These are phyloP conservation scores for Mycena olivaceomarginata DNA, from an alignment of 768 basidiomycete species.

Conservation along the genomic window DNA sequence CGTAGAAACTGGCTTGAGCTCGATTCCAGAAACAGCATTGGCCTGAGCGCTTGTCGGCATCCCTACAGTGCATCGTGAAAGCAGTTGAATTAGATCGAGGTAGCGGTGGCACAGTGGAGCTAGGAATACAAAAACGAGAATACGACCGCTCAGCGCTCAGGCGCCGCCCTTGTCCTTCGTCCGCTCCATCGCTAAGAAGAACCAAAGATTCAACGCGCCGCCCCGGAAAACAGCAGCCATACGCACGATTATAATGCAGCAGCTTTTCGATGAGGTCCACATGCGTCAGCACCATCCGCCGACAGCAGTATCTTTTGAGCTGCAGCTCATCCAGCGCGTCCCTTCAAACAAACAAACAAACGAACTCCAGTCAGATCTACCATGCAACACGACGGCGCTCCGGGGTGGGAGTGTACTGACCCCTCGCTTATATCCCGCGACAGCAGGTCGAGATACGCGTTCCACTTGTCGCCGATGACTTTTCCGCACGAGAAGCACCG, in stretches of 20 bases:
- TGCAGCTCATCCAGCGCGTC: constrained; percentile 94
- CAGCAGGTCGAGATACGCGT: constrained; percentile 87
- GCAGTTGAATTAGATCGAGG: neutral
- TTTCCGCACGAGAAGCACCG: constrained; percentile 98
- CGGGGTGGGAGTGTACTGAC: constrained; percentile 65
- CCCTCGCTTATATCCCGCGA: constrained; percentile 91
- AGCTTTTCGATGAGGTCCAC: constrained; percentile 99
- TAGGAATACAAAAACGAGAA: constrained; percentile 31
- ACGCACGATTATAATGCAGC: constrained; percentile 95
- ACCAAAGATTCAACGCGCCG: constrained; percentile 1
- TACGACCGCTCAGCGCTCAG: neutral
- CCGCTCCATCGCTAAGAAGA: constrained; percentile 45
- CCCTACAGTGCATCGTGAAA: neutral
- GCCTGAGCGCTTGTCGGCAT: too few species aligned
- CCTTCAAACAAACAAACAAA: too few species aligned
- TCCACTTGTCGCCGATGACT: constrained; percentile 98
- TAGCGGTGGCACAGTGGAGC: neutral
- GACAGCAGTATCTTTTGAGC: constrained; percentile 95
- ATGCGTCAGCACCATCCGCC: constrained; percentile 97
- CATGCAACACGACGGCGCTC: neutral
- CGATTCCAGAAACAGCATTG: too few species aligned
- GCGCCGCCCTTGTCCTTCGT: constrained; percentile 43
- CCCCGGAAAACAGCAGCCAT: neutral
- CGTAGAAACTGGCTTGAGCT: too few species aligned
- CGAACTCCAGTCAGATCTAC: constrained; percentile 3